Base-by-base conservation (phyloP, 2,329 filamentous ascomycete species). In the Juglanconis sp. region DNA sequence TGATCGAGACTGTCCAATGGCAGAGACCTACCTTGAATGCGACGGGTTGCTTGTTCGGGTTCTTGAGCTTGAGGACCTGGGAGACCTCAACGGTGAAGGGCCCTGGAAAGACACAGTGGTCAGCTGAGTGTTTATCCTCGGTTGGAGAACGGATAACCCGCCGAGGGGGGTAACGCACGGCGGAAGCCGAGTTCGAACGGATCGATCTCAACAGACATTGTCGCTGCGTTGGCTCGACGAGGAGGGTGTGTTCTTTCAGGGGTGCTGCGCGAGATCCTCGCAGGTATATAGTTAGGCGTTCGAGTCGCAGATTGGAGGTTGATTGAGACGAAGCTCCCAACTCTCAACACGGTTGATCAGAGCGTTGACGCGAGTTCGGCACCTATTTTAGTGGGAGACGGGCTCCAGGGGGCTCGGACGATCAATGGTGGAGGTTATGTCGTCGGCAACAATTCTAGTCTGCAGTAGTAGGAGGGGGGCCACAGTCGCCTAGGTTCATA, bases 191-290 rank as follows among this genome's bases (percentile, higher is more conserved):
- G 87, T 84, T 98, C 95, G 68, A 85, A 77, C 63, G 94, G 95
- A 70, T 95, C 88, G 73, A 99, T 91, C 71, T 96, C 91, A 79
- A 99, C 89, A 69, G 94, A 96, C 95, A 98, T 98, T 78, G 71
- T 84, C 77, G 68, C 53, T 49, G 51, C 55, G 55, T 52, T 60
- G 47, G 63, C 30, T 15, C 15, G 35, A 50, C 34, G 9, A 51
- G n/a, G 42, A 52, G 48, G 53, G 49, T 11, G 47, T 38, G 50
- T 35, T 24, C 17, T 24, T 31, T 51, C 59, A 55, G 46, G 53
- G 44, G 51, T 8, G 62, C 57, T 42, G 65, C 9, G 40, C 51
- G 58, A 55, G 54, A 47, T 42, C 36, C 50, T 55, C 36, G 40
- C 24, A 52, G 32, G 51, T 44, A 52, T 17, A 58, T 62, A 64